Base-by-base conservation (phyloP, 495 filamentous ascomycete genomes). In the Daldinia concentrica region DNA sequence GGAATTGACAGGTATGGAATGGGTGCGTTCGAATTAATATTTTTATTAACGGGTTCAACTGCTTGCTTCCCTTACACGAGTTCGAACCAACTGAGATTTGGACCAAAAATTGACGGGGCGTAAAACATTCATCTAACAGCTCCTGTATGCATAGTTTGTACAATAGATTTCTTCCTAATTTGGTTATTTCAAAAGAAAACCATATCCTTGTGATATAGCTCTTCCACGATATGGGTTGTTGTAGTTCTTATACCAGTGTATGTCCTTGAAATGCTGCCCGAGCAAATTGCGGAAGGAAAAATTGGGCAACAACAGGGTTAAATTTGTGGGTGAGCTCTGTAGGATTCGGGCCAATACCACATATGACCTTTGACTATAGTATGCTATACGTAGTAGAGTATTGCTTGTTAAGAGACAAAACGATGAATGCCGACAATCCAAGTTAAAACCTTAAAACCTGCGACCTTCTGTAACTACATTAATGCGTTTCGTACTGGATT, bases 71-170 rank as follows among this genome's bases (percentile, higher is more conserved):
- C 41, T 30, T 58, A 62, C 43, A 69, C 62, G 61, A 66, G 22
- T 65, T 62, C 55, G 41, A 73, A 58, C 57, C 62, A 58, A 26
- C 45, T 57, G 24, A 39, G 36, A 41, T 58, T 58, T 57, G 60
- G 27, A 27, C 57, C 34, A 66, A 73, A 73, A 72, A 69, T 61
- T 69, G 17, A 27, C 27, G 50, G 69, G 68, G 56, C 30, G 41
- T 63, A 50, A 63, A 58, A 55, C 55, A 56, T 57, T 58, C n/a
- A 58, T 70, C 58, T 64, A 37, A 71, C 52, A 66, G 67, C 62
- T 56, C 60, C 43, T 74, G 51, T 58, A 66, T 65, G 58, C 55
- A 55, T 74, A 71, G 54, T 62, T 72, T 77, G 76, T 77, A 77
- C 65, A 63, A 77, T 76, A 77, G 68, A 68, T 50, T 57, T 58